phyloP scores from a whole-genome alignment of 2,329 filamentous ascomycete species.

The Metarhizium brunneum region DNA sequence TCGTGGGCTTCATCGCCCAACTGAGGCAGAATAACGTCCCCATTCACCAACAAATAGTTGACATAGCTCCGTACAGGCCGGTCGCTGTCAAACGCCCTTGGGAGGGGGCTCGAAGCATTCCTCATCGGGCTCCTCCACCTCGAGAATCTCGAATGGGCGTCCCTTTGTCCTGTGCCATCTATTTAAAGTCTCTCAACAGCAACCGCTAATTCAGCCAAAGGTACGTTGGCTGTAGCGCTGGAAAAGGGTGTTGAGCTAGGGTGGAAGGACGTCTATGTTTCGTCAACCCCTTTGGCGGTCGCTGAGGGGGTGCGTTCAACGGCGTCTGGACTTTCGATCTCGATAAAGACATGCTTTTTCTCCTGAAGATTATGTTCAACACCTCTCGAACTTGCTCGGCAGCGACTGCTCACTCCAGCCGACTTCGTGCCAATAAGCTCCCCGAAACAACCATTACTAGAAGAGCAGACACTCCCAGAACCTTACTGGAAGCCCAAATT shows the following conservation, averaged over 20 bases:
- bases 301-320: conserved; percentile 7
- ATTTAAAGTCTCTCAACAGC: no score
- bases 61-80: background rate
- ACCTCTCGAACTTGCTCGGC: background rate
- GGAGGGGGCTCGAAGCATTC: background rate
- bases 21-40: background rate
- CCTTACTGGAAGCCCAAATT: background rate
- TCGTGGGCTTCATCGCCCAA: background rate
- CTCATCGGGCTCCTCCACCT: background rate
- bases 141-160: background rate
- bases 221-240: background rate
- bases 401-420: conserved; percentile 7
- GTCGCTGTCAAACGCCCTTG: background rate
- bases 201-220: no score
- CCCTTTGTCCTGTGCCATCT: background rate
- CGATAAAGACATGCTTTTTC: conserved; percentile 7
- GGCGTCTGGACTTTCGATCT: conserved; percentile 14
- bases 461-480: background rate
- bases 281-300: conserved; percentile 14
- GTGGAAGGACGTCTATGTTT: conserved; percentile 10
- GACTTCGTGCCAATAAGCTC: conserved; percentile 9
- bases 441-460: background rate
- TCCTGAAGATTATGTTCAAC: conserved; percentile 6
- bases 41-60: background rate
- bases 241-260: background rate